phyloP scores from a whole-genome alignment of 257 asterid genomes.

The Hygrophila difformis region DNA sequence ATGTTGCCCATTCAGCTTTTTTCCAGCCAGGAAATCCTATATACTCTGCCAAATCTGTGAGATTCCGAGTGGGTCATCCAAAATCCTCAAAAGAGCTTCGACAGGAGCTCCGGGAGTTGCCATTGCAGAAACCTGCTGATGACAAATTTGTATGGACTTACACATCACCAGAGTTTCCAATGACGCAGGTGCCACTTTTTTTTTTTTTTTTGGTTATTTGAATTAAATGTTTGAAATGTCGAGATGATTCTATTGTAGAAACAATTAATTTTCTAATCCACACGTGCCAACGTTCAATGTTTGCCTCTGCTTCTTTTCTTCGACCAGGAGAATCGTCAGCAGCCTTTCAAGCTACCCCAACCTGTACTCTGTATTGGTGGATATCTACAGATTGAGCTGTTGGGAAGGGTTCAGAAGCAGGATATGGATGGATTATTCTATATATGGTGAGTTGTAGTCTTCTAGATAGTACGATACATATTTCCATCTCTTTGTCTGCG shows the following conservation, averaged over 20 bases:
- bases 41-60: constrained; percentile 64
- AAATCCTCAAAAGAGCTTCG: constrained; percentile 26
- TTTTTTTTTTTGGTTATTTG: no score
- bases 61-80: constrained; percentile 63
- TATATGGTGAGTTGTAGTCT: no score
- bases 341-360: constrained; percentile 42
- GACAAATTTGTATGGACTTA: constrained; percentile 45
- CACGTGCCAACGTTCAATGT: no score
- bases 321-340: constrained; percentile 44
- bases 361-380: constrained; percentile 58
- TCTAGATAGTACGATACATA: no score
- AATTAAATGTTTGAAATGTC: no score
- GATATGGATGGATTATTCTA: constrained; percentile 27
- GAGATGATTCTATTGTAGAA: no score
- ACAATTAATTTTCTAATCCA: no score
- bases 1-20: constrained; percentile 42
- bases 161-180: not conserved
- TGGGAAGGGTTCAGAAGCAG: constrained; percentile 49
- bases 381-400: constrained; percentile 43
- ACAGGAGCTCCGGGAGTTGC: constrained; percentile 14
- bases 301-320: no score
- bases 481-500: no score
- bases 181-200: not conserved
- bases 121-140: not conserved
- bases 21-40: constrained; percentile 60